Base-by-base conservation (phyloP, 306 rosid genomes). In the Cucumis hystrix region DNA sequence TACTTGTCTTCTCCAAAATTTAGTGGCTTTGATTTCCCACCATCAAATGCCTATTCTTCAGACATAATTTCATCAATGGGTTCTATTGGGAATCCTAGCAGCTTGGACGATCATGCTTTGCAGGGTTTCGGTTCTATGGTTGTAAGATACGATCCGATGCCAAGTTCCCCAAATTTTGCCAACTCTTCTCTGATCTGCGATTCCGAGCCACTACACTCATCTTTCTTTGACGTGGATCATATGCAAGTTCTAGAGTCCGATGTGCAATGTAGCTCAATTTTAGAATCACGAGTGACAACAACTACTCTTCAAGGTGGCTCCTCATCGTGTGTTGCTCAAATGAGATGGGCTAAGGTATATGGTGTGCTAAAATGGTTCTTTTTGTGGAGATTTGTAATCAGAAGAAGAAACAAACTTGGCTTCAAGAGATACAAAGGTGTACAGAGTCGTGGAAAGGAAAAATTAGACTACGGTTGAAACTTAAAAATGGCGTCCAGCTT, bases 311-410 rank as follows among this genome's bases (percentile, higher is more conserved):
- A 83, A 58, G 85, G 87, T 55, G 89, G 91, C 62, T 66, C 81
- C 83, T 88, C 87, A 80, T 78, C 84, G 15, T 33, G 77, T 68
- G 78, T 17, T 56, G 99, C 99, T 71, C 89, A 80, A 84, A 88
- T 76, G 83, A 80, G 99, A 86, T 95, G 99, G 99, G 87, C 91
- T 39, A 92, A 87, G 86, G 78, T 95, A 15, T 89, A 83, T 83
- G 91, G 91, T 21, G 90, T 92, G 80, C 83, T 95, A 64, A 84
- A 89, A 83, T 95, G 92, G 99, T 95, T 88, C 86, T 79, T 80
- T 14, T 81, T 95, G 81, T 79, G 83, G 81, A 82, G 82, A 78
- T 82, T 52, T 21, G 77, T 81, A 30, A 68, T 60, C 21, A 21
- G 37, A 35, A 83, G 68, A 33, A 83, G 68, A 79, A 79, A 86